Percentiles rank a stretch among this genome's conserved stretches.
These are phyloP conservation scores for Royoungia palumana DNA, from an alignment of 768 basidiomycete genomes.

Conservation along the genomic window DNA sequence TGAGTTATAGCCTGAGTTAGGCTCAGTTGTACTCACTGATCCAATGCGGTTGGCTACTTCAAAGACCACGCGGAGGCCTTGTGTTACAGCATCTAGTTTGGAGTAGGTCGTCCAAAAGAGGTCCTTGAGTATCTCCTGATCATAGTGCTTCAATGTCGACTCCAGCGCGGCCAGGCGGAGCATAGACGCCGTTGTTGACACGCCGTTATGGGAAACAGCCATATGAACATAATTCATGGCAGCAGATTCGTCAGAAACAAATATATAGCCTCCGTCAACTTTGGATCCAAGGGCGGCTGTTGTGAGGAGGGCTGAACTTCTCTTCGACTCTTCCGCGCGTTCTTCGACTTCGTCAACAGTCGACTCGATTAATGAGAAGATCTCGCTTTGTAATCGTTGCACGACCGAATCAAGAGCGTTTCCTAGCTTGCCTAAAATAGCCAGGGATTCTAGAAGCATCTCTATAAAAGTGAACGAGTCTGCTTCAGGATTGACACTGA, in stretches of 20 bases:
- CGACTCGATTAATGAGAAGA: constrained; percentile 78
- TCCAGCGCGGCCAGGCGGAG: constrained; percentile 73
- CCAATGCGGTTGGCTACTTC: constrained; percentile 91
- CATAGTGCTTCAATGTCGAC: constrained; percentile 62
- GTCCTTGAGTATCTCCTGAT: constrained; percentile 85
- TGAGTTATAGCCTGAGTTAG: background rate
- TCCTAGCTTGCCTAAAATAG: constrained; percentile 85
- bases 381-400: constrained; percentile 80
- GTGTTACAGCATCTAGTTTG: constrained; percentile 89
- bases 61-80: constrained; percentile 84
- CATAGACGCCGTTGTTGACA: constrained; percentile 44
- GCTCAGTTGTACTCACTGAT: constrained; percentile 55
- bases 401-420: constrained; percentile 77
- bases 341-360: constrained; percentile 93
- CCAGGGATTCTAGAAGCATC: constrained; percentile 86
- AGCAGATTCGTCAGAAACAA: constrained; percentile 29
- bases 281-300: constrained; percentile 37
- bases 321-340: constrained; percentile 73
- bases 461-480: constrained; percentile 95
- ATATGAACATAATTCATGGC: constrained; percentile 22
- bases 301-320: constrained; percentile 38
- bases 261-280: constrained; percentile 54
- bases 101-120: constrained; percentile 98
- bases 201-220: constrained; percentile 19
- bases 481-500: constrained; percentile 69